phyloP scores from a whole-genome alignment of 148 eudicot genomes.

The Dianthus caryophyllus region DNA sequence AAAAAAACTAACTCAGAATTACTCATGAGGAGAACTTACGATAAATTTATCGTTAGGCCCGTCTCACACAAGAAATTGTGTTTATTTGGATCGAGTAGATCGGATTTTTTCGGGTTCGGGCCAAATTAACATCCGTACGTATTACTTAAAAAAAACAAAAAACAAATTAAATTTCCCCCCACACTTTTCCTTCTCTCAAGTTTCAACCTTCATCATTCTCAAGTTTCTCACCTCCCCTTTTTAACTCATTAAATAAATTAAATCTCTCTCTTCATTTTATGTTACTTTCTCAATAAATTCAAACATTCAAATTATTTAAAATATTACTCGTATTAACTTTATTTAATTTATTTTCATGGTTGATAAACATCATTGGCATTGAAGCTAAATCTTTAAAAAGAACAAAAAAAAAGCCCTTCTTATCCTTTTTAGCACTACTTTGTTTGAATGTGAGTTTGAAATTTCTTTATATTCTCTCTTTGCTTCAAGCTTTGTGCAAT shows the following conservation, averaged over 20 bases:
- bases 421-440: constrained; percentile 8
- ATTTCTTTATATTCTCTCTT: constrained; percentile 23
- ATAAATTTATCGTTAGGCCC: too few species aligned
- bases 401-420: neutral
- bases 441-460: neutral
- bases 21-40: too few species aligned
- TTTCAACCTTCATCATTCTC: constrained; percentile 14
- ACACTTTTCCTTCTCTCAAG: constrained; percentile 15
- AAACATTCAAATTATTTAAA: neutral
- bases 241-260: constrained; percentile 3
- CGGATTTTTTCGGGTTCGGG: too few species aligned
- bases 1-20: too few species aligned
- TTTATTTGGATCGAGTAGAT: too few species aligned
- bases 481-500: constrained; percentile 15
- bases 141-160: too few species aligned
- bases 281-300: constrained; percentile 21
- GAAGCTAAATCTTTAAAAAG: neutral
- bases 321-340: neutral
- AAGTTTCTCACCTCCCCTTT: neutral
- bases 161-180: neutral
- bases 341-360: constrained; percentile 11
- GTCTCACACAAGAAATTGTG: too few species aligned
- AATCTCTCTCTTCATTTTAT: constrained; percentile 17
- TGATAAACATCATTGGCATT: constrained; percentile 9
- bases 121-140: too few species aligned